Conservation (phyloP, 2,329 filamentous ascomycete genomes). For the Trichoderma arundinaceum region DNA sequence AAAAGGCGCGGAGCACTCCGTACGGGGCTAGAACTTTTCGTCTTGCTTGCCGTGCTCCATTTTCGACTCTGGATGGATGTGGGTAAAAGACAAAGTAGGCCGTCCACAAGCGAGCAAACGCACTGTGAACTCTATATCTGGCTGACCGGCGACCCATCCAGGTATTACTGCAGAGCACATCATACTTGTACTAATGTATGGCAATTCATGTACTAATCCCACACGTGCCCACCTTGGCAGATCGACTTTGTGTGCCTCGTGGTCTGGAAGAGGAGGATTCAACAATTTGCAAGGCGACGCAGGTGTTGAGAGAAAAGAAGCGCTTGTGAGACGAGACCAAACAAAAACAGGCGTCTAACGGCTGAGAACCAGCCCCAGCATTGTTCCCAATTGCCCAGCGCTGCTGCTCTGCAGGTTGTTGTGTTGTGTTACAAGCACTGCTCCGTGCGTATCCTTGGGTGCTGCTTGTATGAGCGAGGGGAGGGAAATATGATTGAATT, state of each 20-base stretch:
- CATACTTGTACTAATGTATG: constrained; percentile 8
- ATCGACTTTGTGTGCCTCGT: not conserved
- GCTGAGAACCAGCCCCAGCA: not conserved
- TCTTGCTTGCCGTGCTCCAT: not conserved
- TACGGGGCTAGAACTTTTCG: not conserved
- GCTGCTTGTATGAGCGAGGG: too few relatives aligned
- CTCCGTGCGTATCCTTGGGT: too few relatives aligned
- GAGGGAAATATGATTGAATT: not conserved
- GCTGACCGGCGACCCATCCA: not conserved
- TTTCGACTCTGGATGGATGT: not conserved
- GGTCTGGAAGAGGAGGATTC: not conserved
- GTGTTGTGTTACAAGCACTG: too few relatives aligned
- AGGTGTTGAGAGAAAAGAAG: constrained; percentile 14
- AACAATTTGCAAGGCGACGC: not conserved
- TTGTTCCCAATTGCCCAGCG: not conserved
- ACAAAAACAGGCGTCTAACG: not conserved
- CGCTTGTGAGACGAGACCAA: constrained; percentile 21
- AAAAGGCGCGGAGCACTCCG: constrained; percentile 9
- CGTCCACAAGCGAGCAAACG: not conserved
- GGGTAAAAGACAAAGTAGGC: not conserved
- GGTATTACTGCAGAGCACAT: constrained; percentile 15
- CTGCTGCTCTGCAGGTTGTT: too few relatives aligned
- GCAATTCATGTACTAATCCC: not conserved
- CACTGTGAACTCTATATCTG: constrained; percentile 24
- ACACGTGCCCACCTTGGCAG: constrained; percentile 15